These are phyloP conservation scores for Penicillium canariense DNA, from an alignment of 495 filamentous ascomycete species.

Conservation along the genomic window DNA sequence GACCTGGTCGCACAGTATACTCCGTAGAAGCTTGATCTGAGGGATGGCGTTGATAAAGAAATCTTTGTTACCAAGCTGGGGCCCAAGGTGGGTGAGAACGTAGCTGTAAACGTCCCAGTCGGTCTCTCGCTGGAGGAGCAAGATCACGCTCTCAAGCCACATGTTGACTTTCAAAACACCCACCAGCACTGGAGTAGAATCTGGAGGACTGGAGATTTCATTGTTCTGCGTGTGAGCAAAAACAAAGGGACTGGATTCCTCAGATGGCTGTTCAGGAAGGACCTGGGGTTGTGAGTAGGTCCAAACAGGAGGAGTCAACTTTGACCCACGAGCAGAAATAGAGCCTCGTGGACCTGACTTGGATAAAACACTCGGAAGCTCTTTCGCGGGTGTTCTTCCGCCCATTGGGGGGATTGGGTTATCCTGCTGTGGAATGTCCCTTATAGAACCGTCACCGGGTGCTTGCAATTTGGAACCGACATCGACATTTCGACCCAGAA, in stretches of 20 bases:
- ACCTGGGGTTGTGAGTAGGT: conserved; percentile 50
- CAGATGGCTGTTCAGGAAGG: conserved; percentile 52
- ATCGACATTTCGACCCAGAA: conserved; percentile 64
- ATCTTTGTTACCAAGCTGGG: conserved; percentile 86
- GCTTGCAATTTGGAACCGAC: conserved; percentile 27
- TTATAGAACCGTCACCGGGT: conserved; percentile 22
- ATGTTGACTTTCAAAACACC: conserved; percentile 60
- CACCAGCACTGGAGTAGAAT: conserved; percentile 23
- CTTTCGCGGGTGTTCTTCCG: conserved; percentile 24
- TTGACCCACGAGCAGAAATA: conserved; percentile 38
- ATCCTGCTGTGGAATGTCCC: conserved; percentile 28
- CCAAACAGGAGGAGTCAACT: conserved; percentile 53
- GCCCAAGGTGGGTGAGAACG: conserved; percentile 79
- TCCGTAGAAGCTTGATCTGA: conserved; percentile 75
- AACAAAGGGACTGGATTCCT: conserved; percentile 44
- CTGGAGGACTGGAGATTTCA: conserved; percentile 16
- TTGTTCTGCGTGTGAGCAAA: conserved; percentile 34
- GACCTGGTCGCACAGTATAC: conserved; percentile 75
- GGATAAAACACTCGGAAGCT: conserved; percentile 22
- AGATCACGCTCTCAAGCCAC: conserved; percentile 75
- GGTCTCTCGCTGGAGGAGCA: conserved; percentile 68
- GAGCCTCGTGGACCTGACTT: conserved; percentile 32
- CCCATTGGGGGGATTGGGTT: conserved; percentile 19
- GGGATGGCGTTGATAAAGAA: conserved; percentile 69
- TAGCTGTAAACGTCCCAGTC: conserved; percentile 97